Evolutionary conservation across 805 yeast genomes (phyloP), one percentile per base, ranked within the genome.

Genomic region (Starmerella scarabaei): DNA sequence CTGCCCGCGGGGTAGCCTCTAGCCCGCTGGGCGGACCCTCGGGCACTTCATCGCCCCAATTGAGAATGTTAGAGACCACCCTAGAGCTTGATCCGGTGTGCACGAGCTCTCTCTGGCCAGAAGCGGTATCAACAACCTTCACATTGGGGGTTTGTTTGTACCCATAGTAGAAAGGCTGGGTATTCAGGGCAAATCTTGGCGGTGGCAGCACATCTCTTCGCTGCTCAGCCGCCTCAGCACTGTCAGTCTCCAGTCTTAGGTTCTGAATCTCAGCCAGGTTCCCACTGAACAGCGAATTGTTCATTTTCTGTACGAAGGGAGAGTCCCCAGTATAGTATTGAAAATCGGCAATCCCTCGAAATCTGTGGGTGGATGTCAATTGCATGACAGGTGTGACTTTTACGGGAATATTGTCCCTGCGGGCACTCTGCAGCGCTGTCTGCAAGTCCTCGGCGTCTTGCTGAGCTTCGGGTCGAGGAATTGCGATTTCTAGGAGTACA

Each of bases 291-390:
- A 76, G 50, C 2, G 76, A 63, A 1, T 50, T 41, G 27, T 61
- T 51, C 35, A 71, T 58, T 18, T 54, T 63, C 6, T 58, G 47
- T 1, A 71, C 66, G 45, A 75, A 71, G 2, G 63, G 56, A 12
- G 79, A 77, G 49, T 72, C 68, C 36, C 68, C 69, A 11, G 84
- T 71, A 24, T 72, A 63, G 47, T 72, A 70, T 57, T 91, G 97
- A 57, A 84, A 88, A 59, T 86, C 97, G 0, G 88, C 77, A 68
- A 85, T 72, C 48, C 81, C 83, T 50, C 94, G 71, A 57, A 88
- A 88, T 47, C 80, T 70, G 53, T 75, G 77, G 15, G 77, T 78
- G 42, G 73, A 69, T 50, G 75, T 73, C 16, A 84, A 65, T 16
- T 83, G 69, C 0, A 78, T 85, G 4, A 72, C 68, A 0, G 94